These are phyloP conservation scores for Triticum urartu DNA, from an alignment of 176 grass and related monocot species.

Conservation along the genomic window DNA sequence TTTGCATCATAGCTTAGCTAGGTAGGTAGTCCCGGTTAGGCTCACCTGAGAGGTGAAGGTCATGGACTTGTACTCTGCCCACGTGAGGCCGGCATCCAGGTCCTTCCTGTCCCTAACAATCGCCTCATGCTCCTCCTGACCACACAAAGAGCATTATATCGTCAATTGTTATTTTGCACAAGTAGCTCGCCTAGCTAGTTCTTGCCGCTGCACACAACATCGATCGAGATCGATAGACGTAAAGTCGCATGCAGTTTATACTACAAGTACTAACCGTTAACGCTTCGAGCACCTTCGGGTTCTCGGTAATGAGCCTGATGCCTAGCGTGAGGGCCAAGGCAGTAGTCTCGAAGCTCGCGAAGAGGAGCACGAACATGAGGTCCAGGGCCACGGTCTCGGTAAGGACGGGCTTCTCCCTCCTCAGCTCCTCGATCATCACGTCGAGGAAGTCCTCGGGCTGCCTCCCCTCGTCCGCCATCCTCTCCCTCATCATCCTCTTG, in stretches of 20 bases:
- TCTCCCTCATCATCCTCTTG: conserved; percentile 42
- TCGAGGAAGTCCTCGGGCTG: conserved; percentile 57
- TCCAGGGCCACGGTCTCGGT: conserved; percentile 59
- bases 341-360: conserved; percentile 73
- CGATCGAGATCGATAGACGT: not conserved
- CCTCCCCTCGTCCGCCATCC: conserved; percentile 23
- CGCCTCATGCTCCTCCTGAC: conserved; percentile 79
- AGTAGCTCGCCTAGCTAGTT: not conserved
- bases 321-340: conserved; percentile 76
- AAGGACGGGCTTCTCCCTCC: conserved; percentile 47
- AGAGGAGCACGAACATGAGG: conserved; percentile 73
- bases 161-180: conserved; percentile 32
- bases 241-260: not conserved
- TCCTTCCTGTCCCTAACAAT: conserved; percentile 58
- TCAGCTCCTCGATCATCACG: conserved; percentile 55
- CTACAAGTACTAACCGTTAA: conserved; percentile 45
- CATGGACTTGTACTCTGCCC: conserved; percentile 89
- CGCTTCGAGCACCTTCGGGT: conserved; percentile 51
- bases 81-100: conserved; percentile 58
- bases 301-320: conserved; percentile 65
- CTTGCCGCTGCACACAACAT: not conserved
- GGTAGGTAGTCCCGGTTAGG: conserved; percentile 22
- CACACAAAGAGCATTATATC: conserved; percentile 36
- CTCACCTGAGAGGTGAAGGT: conserved; percentile 78
- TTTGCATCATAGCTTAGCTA: conserved; percentile 18